Percentiles rank a stretch among this genome's conserved stretches.
Evolutionary conservation across 2,329 filamentous ascomycete genomes (phyloP).

Genomic region (Claviceps citrina): DNA sequence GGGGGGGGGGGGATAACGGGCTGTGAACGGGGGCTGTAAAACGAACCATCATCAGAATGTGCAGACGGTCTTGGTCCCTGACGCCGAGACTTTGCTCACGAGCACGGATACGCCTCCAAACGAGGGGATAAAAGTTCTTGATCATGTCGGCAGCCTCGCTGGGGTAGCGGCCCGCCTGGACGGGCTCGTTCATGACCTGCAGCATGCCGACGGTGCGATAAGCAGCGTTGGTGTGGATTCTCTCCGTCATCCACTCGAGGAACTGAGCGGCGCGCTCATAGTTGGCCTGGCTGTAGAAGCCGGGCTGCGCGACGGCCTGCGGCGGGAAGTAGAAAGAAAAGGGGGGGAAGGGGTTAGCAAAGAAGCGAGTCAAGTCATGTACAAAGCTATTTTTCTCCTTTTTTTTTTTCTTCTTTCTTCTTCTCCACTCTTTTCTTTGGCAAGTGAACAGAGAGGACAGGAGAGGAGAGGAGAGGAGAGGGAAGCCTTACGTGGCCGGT

Average conservation of each 20-base stretch:
- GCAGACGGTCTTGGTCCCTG: constrained; percentile 26
- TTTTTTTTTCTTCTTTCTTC: too few species aligned
- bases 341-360: constrained; percentile 10
- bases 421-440: too few species aligned
- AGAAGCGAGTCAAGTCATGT: too few species aligned
- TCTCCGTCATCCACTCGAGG: constrained; percentile 38
- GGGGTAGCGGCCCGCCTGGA: constrained; percentile 19
- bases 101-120: constrained; percentile 26
- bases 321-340: too few species aligned
- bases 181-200: constrained; percentile 42
- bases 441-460: too few species aligned
- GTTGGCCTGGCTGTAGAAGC: constrained; percentile 42
- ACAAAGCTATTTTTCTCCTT: too few species aligned
- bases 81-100: constrained; percentile 31
- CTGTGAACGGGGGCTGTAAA: too few species aligned
- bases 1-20: background rate
- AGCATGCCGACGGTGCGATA: constrained; percentile 44
- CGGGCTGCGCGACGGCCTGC: constrained; percentile 14
- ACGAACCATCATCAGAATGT: constrained; percentile 32
- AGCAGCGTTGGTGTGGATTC: constrained; percentile 31
- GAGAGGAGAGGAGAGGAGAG: constrained; percentile 9
- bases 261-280: constrained; percentile 40
- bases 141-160: constrained; percentile 14
- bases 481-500: background rate
- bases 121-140: constrained; percentile 12